Conservation (phyloP, 345 rosid species). For the Moricandia arvensis region DNA sequence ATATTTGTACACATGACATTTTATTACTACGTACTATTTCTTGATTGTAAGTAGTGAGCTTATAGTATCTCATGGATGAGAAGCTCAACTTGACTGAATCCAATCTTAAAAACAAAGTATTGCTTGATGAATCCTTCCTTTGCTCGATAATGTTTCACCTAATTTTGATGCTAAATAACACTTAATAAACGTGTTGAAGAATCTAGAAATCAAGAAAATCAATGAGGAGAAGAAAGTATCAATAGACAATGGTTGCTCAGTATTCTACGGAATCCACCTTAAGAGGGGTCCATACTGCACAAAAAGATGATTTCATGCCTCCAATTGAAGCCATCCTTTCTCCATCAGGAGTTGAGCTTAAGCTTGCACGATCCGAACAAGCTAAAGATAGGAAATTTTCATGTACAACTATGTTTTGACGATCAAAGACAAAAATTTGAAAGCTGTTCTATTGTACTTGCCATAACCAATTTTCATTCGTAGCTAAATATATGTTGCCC, state of each 20-base stretch:
- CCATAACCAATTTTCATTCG: not conserved
- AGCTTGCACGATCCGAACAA: not conserved
- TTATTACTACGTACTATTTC: no score
- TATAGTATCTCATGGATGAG: not conserved
- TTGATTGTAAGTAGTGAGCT: not conserved
- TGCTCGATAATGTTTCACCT: not conserved
- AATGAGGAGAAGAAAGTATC: not conserved
- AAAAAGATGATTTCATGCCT: not conserved
- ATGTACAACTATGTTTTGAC: not conserved
- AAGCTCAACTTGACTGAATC: not conserved
- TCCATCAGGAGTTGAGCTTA: not conserved
- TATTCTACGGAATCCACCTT: not conserved
- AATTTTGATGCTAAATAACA: not conserved
- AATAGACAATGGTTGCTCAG: not conserved
- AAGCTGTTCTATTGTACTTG: not conserved
- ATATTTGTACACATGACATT: not conserved
- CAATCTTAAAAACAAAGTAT: not conserved
- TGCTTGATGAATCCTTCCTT: not conserved
- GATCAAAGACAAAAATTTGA: not conserved
- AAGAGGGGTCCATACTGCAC: not conserved
- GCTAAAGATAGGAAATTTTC: not conserved
- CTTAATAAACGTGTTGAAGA: not conserved
- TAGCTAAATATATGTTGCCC: not conserved
- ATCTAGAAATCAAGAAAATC: not conserved
- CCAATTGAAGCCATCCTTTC: not conserved